Percentiles rank a stretch among this genome's conserved stretches.
These are phyloP conservation scores for Hypoxylon fragiforme DNA, from an alignment of 495 filamentous ascomycete genomes.

Conservation along the genomic window DNA sequence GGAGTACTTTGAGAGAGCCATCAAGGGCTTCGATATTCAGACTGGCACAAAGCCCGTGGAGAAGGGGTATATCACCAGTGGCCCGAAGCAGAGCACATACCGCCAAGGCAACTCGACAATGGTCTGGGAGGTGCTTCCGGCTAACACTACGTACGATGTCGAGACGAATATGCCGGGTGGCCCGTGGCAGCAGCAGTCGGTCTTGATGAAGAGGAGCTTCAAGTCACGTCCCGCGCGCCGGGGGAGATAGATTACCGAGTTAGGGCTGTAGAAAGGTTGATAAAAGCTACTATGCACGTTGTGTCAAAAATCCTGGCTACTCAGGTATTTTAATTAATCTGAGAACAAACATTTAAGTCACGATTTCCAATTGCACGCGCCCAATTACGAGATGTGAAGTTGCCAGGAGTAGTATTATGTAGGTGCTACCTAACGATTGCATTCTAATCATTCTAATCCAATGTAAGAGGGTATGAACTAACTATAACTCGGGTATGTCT, in stretches of 20 bases:
- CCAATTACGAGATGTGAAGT: too few species aligned
- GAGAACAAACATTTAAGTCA: too few species aligned
- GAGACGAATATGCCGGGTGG: conserved; percentile 50
- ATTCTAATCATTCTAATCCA: too few species aligned
- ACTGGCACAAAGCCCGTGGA: conserved; percentile 52
- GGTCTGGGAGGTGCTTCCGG: conserved; percentile 51
- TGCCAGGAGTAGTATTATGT: too few species aligned
- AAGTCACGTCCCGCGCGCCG: conserved; percentile 6
- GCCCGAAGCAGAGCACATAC: conserved; percentile 55
- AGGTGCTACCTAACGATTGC: too few species aligned
- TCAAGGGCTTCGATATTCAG: conserved; percentile 61
- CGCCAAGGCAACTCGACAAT: conserved; percentile 62
- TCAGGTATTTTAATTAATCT: too few species aligned
- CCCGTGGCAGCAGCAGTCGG: conserved; percentile 31
- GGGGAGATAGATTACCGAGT: neutral
- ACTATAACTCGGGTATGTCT: too few species aligned
- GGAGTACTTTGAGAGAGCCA: conserved; percentile 61
- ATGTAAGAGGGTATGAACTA: too few species aligned
- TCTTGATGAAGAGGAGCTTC: conserved; percentile 33
- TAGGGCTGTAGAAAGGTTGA: too few species aligned
- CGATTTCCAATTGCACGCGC: too few species aligned
- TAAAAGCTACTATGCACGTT: too few species aligned
- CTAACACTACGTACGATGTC: conserved; percentile 59
- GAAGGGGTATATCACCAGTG: conserved; percentile 50
- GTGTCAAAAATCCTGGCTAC: too few species aligned